These are phyloP conservation scores for Arabidopsis arenosa DNA, from an alignment of 345 rosid species.

Conservation along the genomic window DNA sequence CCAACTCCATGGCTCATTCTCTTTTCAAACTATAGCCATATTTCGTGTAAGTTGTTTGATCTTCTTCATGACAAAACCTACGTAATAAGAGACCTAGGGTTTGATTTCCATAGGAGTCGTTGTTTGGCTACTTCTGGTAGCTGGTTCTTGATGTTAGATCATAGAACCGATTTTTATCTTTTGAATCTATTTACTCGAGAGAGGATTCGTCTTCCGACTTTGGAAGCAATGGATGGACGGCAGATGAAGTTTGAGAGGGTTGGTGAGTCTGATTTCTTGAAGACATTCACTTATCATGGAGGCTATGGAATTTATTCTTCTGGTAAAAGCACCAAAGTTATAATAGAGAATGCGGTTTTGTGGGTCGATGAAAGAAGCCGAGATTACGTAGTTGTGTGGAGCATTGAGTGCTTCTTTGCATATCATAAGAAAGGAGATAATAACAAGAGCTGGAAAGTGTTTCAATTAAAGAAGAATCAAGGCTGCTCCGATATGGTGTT, in stretches of 20 bases:
- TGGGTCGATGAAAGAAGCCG: constrained; percentile 6
- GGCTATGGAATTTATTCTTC: neutral
- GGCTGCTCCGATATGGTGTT: constrained; percentile 3
- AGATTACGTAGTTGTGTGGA: constrained; percentile 25
- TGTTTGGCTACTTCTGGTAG: neutral
- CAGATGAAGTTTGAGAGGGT: neutral
- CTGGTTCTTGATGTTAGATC: neutral
- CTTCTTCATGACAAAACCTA: neutral
- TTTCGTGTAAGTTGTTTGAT: neutral
- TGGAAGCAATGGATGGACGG: neutral
- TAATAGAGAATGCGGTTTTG: neutral
- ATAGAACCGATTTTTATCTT: neutral
- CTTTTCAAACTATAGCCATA: neutral
- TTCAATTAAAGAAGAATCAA: neutral
- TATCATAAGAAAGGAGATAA: constrained; percentile 6
- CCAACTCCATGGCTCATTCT: constrained; percentile 4
- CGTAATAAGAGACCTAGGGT: neutral
- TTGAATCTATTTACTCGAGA: constrained; percentile 3
- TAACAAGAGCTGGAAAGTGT: neutral
- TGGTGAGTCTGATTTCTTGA: neutral
- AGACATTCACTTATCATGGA: neutral
- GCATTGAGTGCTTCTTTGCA: neutral
- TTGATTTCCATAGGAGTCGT: neutral
- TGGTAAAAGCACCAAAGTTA: neutral
- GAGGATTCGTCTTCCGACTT: constrained; percentile 1